Evolutionary conservation across 202 grass and related monocot species (phyloP).

Genomic region (Digitaria exilis): DNA sequence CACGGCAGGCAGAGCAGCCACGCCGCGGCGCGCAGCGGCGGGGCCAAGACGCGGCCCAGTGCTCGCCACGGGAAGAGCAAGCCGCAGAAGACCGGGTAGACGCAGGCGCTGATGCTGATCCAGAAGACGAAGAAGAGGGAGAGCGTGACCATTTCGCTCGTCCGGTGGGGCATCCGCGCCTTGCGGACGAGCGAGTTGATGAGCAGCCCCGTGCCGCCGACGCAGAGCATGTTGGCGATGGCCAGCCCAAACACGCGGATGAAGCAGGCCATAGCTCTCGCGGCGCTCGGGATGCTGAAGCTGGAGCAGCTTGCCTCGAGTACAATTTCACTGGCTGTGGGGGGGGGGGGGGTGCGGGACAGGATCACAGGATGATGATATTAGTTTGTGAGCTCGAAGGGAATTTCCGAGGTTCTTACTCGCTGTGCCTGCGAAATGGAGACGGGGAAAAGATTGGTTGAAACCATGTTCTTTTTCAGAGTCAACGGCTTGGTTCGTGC

Average conservation of each 20-base stretch:
- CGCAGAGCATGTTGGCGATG: constrained; percentile 17
- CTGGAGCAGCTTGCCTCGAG: background rate
- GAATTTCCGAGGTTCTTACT: background rate
- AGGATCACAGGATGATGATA: background rate
- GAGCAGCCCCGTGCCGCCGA: constrained; percentile 33
- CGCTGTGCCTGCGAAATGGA: background rate
- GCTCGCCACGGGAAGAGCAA: constrained; percentile 4
- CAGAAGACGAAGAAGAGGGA: constrained; percentile 18
- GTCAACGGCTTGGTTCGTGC: background rate
- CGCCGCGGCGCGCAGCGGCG: background rate
- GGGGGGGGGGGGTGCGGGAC: background rate
- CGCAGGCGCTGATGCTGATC: background rate
- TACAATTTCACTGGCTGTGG: background rate
- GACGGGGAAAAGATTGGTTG: background rate
- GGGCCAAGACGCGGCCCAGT: background rate
- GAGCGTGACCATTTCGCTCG: background rate
- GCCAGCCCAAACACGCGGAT: background rate
- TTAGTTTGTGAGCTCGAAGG: background rate
- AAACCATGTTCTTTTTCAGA: background rate
- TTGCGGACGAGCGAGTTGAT: constrained; percentile 10
- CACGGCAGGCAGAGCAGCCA: background rate
- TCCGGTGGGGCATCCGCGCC: background rate
- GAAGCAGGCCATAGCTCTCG: constrained; percentile 7
- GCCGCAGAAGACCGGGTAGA: constrained; percentile 3
- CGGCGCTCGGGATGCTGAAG: background rate